These are phyloP conservation scores for Aegilops speltoides DNA, from an alignment of 176 grass and related monocot genomes.

Conservation along the genomic window DNA sequence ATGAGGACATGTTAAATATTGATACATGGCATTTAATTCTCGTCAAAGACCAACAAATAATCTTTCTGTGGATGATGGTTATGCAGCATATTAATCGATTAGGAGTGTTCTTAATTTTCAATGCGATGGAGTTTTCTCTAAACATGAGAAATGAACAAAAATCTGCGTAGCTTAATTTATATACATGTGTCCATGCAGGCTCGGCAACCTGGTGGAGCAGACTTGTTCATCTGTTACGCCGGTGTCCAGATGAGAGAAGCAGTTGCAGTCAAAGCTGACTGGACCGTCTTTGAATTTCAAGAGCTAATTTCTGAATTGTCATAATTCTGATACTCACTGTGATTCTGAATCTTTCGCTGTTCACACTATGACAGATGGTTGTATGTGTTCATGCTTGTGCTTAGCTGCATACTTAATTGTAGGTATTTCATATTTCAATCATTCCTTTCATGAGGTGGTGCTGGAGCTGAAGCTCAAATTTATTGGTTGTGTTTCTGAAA, in stretches of 20 bases:
- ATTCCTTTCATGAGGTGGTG: background rate
- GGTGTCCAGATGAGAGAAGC: conserved; percentile 85
- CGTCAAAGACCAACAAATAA: background rate
- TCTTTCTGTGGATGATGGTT: background rate
- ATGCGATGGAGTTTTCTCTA: background rate
- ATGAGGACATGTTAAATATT: background rate
- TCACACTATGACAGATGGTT: background rate
- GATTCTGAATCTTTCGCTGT: conserved; percentile 7
- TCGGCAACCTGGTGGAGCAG: conserved; percentile 68
- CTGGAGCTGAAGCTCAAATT: background rate
- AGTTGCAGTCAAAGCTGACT: conserved; percentile 70
- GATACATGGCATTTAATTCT: background rate
- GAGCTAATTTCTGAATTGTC: conserved; percentile 56
- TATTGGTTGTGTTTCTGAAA: background rate
- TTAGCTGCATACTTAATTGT: conserved; percentile 14
- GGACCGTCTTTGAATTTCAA: conserved; percentile 77
- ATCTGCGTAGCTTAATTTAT: background rate
- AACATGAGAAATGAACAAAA: background rate
- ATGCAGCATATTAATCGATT: background rate
- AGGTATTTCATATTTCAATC: background rate
- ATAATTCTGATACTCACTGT: conserved; percentile 20
- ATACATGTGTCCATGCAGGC: conserved; percentile 39
- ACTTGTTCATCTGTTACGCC: conserved; percentile 85
- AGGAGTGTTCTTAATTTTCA: background rate
- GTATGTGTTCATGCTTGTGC: background rate